Evolutionary conservation across 106 monocot species (phyloP).

Genomic region (Narthecium ossifragum): DNA sequence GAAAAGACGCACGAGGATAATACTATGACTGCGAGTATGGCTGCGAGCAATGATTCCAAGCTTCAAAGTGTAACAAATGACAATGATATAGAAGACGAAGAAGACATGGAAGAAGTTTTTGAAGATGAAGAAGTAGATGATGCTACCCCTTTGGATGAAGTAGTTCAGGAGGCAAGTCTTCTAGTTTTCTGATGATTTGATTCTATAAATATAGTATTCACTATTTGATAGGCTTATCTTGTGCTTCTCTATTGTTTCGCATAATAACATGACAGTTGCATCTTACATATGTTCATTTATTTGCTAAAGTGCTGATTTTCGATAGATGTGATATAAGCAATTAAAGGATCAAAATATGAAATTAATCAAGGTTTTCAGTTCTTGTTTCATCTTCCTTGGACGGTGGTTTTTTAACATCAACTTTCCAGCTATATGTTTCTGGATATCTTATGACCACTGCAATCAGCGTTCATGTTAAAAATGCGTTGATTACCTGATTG

Average conservation of each 20-base stretch:
- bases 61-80: slow-evolving; percentile 17
- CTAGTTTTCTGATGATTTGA: neutral
- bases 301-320: no score
- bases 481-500: no score
- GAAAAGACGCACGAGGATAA: slow-evolving; percentile 11
- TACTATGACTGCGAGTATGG: neutral
- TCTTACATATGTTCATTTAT: no score
- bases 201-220: neutral
- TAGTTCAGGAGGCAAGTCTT: slow-evolving; percentile 22
- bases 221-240: neutral
- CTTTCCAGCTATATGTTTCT: no score
- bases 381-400: no score
- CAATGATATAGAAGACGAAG: slow-evolving; percentile 23
- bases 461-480: no score
- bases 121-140: slow-evolving; percentile 48
- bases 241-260: neutral
- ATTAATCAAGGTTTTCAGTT: no score
- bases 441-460: no score
- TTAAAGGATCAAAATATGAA: no score
- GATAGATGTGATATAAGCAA: no score
- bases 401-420: no score
- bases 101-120: slow-evolving; percentile 65
- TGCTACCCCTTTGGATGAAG: slow-evolving; percentile 14
- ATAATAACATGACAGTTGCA: no score
- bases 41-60: slow-evolving; percentile 4